Evolutionary conservation across 371 early-diverging fungal species (phyloP).

Genomic region (Nematocida sp.): DNA sequence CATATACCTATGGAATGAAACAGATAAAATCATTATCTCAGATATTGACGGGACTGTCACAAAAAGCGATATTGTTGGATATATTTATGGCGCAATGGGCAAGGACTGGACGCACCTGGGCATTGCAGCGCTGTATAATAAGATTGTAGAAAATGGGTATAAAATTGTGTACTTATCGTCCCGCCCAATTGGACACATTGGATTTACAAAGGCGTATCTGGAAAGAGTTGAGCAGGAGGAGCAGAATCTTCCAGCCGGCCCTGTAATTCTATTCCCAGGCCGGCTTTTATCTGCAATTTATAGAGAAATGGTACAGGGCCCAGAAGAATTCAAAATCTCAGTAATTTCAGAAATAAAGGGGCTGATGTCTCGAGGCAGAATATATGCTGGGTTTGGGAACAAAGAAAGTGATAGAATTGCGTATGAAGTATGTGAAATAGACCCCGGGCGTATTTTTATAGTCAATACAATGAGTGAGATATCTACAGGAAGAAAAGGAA

Average conservation of each 20-base stretch:
- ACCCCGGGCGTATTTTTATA: constrained; percentile 86
- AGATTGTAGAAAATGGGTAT: constrained; percentile 87
- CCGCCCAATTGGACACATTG: constrained; percentile 88
- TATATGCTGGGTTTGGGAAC: constrained; percentile 97
- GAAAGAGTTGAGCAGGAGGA: constrained; percentile 80
- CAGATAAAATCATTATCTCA: constrained; percentile 84
- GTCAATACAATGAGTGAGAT: constrained; percentile 87
- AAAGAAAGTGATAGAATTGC: constrained; percentile 86
- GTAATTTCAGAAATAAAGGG: constrained; percentile 83
- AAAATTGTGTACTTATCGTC: constrained; percentile 89
- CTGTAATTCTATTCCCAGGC: constrained; percentile 91
- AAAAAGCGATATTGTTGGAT: constrained; percentile 87
- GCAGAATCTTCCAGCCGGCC: constrained; percentile 86
- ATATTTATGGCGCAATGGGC: constrained; percentile 91
- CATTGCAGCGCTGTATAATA: constrained; percentile 87
- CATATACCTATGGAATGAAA: constrained; percentile 81
- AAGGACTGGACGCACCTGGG: constrained; percentile 96
- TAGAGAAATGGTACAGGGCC: constrained; percentile 85
- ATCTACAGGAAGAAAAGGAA: constrained; percentile 50
- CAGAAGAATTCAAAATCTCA: constrained; percentile 94
- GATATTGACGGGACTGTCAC: constrained; percentile 99
- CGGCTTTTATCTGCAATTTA: constrained; percentile 78
- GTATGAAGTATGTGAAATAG: constrained; percentile 86
- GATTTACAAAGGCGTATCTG: constrained; percentile 82
- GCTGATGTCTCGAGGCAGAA: constrained; percentile 77